Base-by-base conservation (phyloP, 2,329 filamentous ascomycete genomes). In the Botrytis tulipae region DNA sequence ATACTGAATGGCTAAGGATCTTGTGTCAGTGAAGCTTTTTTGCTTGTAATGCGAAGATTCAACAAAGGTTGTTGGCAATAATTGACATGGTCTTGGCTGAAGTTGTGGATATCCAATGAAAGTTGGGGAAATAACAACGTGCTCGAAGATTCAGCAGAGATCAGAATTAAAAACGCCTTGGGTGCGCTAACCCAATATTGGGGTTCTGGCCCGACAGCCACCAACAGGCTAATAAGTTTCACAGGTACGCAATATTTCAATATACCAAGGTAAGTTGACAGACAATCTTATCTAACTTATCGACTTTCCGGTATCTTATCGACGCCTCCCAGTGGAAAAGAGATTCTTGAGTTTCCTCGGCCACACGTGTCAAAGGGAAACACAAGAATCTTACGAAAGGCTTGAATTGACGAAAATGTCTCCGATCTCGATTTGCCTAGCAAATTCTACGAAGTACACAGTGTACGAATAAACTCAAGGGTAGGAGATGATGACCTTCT, bases 81-180 rank as follows among this genome's bases (percentile, higher is more conserved):
- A 32, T 42, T 40, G 10, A 29, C 37, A 59, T 37, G 20, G n/a
- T 68, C 70, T 72, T 72, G 70, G 70, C 70, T 40, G 62, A 54
- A 37, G n/a, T 72, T 68, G 48, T 57, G 40, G 25, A n/a, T 37
- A 25, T 40, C 70, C 70, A 72, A 72, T 72, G 37, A 32, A 59
- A 46, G 29, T 20, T 59, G 48, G 61, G n/a, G 62, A 59, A 60
- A 29, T 46, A 18, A 72, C 42, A 72, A 72, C 70, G 70, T 72
- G 70, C 46, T 72, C 62, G 14, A 66, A 66, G 63, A 65, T 46
- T 29, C 35, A 51, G 63, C 29, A 12, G 63, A 51, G 63, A 48
- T 51, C 10, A 66, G 35, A 8, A 29, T 37, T 42, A 57, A 32
- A 57, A 57, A 57, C 25, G 35, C 35, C 66, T n/a, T 10, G 35